A percentile compares a stretch with the other conserved stretches of the same genome.
Evolutionary conservation across 306 rosid genomes (phyloP).

Genomic region (Phaseolus lunatus): DNA sequence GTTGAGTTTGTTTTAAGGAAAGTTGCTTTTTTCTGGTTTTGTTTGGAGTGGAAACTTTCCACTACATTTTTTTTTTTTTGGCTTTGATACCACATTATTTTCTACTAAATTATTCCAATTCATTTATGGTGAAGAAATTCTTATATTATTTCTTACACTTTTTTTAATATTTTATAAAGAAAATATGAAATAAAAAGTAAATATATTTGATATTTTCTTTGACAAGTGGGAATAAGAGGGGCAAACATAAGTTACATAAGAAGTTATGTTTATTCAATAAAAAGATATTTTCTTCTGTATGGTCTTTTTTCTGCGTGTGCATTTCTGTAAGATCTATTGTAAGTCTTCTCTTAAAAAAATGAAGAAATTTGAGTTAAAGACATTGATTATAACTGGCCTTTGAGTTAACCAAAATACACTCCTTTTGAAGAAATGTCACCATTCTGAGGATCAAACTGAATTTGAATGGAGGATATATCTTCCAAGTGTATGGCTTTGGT

Average conservation of each 20-base stretch:
- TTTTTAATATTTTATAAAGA: no score
- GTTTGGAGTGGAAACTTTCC: not conserved
- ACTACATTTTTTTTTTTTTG: not conserved
- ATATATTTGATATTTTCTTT: no score
- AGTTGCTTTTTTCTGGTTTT: not conserved
- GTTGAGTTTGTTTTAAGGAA: constrained; percentile 18
- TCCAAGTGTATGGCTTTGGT: not conserved
- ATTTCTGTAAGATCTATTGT: no score
- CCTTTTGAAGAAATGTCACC: not conserved
- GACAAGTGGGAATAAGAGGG: no score
- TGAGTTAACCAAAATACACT: not conserved
- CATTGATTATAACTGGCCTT: no score
- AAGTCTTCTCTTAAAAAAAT: no score
- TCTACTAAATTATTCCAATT: not conserved
- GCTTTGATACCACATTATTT: not conserved
- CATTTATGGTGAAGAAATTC: not conserved
- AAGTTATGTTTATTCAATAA: no score
- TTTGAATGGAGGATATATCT: constrained; percentile 4
- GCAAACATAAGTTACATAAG: no score
- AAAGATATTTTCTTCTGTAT: no score
- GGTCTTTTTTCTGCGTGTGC: no score
- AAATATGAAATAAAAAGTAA: no score
- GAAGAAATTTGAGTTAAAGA: no score
- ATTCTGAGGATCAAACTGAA: not conserved
- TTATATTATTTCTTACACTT: not conserved